Base-by-base conservation (phyloP, 768 basidiomycete species). In the Chalciporus chontae region DNA sequence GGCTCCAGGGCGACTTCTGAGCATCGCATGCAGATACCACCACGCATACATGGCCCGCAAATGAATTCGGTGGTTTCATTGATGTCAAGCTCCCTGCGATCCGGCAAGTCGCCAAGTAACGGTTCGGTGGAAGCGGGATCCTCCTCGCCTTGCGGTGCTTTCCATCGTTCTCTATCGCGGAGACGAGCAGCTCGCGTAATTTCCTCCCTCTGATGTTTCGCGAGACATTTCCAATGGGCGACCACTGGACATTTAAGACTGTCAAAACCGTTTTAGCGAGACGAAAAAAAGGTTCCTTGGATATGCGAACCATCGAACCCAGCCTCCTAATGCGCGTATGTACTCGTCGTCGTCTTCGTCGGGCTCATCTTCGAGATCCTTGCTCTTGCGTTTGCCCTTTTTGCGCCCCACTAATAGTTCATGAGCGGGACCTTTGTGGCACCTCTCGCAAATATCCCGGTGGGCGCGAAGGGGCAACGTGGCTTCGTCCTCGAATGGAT, bases 11-110 rank as follows among this genome's bases (percentile, higher is more conserved):
- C 83, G 26, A 73, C 68, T 56, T 83, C 77, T 67, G 75, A 75
- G 65, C 90, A 93, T 15, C 77, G 76, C 77, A 91, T 84, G 64
- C 90, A 93, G n/a, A 80, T 66, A 13, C 87, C 86, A 8, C 87
- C 87, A 59, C 84, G 86, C 63, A 73, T 77, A 63, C 90, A 92
- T 8, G 78, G 67, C 31, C 83, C 79, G 60, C 90, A 93, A 24
- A 90, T 71, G 56, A 90, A 93, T 57, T 90, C 87, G 0, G 88
- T 90, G 8, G 78, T 87, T 65, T 89, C 76, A 51, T 78, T 60
- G 31, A 71, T 52, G 39, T 68, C 69, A 10, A 91, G 70, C 0
- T 65, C 72, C 13, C 62, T 58, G 27, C 80, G 76, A 62, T 79
- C 80, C 4, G 61, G 62, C 34, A 76, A 75, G 39, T 73, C 68